A percentile compares a stretch with the other conserved stretches of the same genome.
Conservation (phyloP, 73 alveolate genomes). For the Diophrys appendiculata region DNA sequence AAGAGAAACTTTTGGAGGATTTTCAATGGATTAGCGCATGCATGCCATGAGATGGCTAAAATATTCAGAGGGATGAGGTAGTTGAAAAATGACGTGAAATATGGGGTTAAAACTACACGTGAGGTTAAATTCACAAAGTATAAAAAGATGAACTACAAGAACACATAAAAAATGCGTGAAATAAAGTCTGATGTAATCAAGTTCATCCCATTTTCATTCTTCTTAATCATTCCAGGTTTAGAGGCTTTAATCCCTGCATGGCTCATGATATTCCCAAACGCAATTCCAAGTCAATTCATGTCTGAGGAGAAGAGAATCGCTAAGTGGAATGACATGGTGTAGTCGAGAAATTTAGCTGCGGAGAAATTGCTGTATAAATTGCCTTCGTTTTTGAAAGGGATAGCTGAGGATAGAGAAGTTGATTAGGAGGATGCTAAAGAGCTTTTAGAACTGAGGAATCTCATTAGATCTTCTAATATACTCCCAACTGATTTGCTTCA, state of each 20-base stretch:
- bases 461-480: conserved; percentile 1
- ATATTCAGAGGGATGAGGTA: not conserved
- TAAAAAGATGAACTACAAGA: not conserved
- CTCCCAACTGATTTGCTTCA: conserved; percentile 61
- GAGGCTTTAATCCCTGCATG: conserved; percentile 86
- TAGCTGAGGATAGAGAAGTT: conserved; percentile 31
- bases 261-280: conserved; percentile 86
- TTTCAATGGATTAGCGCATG: not conserved
- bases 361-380: conserved; percentile 44
- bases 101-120: not conserved
- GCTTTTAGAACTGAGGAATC: conserved; percentile 20
- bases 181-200: conserved; percentile 70
- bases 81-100: not conserved
- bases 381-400: conserved; percentile 43
- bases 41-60: not conserved
- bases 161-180: conserved; percentile 21
- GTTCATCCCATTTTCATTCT: conserved; percentile 86
- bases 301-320: conserved; percentile 38
- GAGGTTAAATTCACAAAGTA: not conserved
- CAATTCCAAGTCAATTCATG: conserved; percentile 80
- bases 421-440: conserved; percentile 39
- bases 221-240: conserved; percentile 84
- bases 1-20: not conserved
- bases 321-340: conserved; percentile 25
- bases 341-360: conserved; percentile 51